Evolutionary conservation across 2,329 filamentous ascomycete genomes (phyloP), one percentile per base, ranked within the genome.

Genomic region (Bipolaris gigantea): DNA sequence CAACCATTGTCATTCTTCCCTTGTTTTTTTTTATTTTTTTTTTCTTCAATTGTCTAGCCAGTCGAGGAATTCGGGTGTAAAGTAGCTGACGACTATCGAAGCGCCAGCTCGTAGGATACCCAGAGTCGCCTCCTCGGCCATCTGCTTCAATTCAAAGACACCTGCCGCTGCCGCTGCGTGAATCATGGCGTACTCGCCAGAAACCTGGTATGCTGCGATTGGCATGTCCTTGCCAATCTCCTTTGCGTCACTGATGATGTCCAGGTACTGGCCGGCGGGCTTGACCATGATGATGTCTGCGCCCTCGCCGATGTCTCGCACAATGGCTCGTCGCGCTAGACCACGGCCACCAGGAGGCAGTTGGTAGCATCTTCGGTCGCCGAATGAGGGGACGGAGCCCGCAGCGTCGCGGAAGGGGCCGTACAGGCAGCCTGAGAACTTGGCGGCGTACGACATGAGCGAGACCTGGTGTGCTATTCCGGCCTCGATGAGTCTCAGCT

Each of bases 221-320:
- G 94, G 94, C 75, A 97, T 82, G 74, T 97, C 92, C 72, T 87
- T 89, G 55, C 90, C 93, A 49, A 97, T 83, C 49, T 97, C 92
- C 80, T 96, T 97, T 48, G 94, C 94, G 71, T 99, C 94, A 63
- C 90, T 91, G 74, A 99, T 97, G 67, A 99, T 96, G 76, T 99
- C 94, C 41, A 99, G 83, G 74, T 96, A 99, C 75, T 93, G 91
- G 66, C 89, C 89, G 9, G 94, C 94, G 2, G 94, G 94, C 82
- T 99, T 99, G 58, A 99, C 94, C 93, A 99, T 97, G 77, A 99
- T 96, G 64, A 97, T 91, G 70, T 99, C 94, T 18, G 94, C 94
- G 23, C 94, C 94, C 77, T 99, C 94, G 60, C 83, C 83, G 63
- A 99, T 93, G 72, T 99, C 94, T 63, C 94, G 85, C 36, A 86